These are phyloP conservation scores for Coemansia sp. DNA, from an alignment of 192 early-diverging fungal genomes.

Conservation along the genomic window DNA sequence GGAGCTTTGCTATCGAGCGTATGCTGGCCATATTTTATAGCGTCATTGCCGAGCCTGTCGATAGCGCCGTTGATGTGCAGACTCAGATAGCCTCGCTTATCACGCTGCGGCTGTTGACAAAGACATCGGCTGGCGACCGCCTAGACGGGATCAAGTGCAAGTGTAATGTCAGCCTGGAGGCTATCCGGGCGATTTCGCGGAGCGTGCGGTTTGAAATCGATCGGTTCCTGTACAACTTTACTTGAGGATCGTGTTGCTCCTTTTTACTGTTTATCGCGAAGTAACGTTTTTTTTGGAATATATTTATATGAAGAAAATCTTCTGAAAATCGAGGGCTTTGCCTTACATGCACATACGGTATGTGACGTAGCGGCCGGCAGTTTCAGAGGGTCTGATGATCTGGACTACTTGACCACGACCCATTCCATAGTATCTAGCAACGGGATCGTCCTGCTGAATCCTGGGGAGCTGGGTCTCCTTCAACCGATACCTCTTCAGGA, in stretches of 20 bases:
- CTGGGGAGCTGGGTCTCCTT: slow-evolving; percentile 96
- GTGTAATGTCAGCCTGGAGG: slow-evolving; percentile 85
- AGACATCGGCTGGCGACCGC: slow-evolving; percentile 68
- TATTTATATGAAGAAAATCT: slow-evolving; percentile 8
- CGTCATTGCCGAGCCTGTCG: slow-evolving; percentile 72
- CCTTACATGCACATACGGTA: slow-evolving; percentile 91
- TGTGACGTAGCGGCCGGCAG: slow-evolving; percentile 96
- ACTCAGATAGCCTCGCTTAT: slow-evolving; percentile 83
- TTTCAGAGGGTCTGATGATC: slow-evolving; percentile 94
- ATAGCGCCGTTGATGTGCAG: slow-evolving; percentile 70
- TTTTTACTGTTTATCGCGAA: not conserved
- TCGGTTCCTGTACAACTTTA: slow-evolving; percentile 75
- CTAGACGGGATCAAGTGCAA: slow-evolving; percentile 87
- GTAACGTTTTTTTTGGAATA: not conserved
- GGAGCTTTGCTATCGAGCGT: slow-evolving; percentile 91
- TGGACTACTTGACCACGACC: slow-evolving; percentile 86
- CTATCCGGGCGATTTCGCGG: slow-evolving; percentile 70
- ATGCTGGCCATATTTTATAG: slow-evolving; percentile 98
- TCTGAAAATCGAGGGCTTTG: not conserved
- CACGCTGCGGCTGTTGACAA: slow-evolving; percentile 74
- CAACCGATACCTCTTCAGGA: slow-evolving; percentile 89
- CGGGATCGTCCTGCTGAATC: slow-evolving; percentile 84
- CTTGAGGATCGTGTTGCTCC: not conserved
- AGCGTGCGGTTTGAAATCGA: slow-evolving; percentile 86
- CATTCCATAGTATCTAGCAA: slow-evolving; percentile 96